These are phyloP conservation scores for Solanum hybrid DNA, from an alignment of 305 asterid species.

Conservation along the genomic window DNA sequence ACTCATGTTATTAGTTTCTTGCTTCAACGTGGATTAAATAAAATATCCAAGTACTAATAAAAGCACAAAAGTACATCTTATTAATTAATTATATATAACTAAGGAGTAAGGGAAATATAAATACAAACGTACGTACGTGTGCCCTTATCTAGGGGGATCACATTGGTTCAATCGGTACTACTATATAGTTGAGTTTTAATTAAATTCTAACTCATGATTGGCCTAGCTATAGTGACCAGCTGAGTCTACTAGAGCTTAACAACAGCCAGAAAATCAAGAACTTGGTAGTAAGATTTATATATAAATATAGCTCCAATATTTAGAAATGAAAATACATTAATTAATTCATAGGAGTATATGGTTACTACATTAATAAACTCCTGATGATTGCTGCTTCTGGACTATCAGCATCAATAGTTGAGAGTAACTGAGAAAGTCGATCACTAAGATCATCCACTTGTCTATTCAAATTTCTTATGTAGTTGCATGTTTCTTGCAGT, in stretches of 20 bases:
- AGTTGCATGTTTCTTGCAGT: constrained; percentile 88
- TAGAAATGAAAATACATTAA: neutral
- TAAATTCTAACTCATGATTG: neutral
- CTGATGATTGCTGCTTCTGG: constrained; percentile 90
- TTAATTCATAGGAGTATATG: neutral
- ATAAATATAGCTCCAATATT: neutral
- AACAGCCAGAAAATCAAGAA: neutral
- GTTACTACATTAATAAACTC: constrained; percentile 38
- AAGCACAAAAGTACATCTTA: neutral
- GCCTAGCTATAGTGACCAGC: constrained; percentile 1
- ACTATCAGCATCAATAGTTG: constrained; percentile 77
- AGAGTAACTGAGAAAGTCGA: constrained; percentile 68
- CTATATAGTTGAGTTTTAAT: neutral
- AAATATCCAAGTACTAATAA: neutral
- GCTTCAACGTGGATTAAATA: neutral
- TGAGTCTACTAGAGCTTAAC: neutral
- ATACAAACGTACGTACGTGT: neutral
- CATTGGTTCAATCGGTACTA: neutral
- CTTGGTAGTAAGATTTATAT: neutral
- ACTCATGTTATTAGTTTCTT: neutral
- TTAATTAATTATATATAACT: neutral
- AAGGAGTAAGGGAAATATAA: neutral
- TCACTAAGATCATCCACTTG: constrained; percentile 87
- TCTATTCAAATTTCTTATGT: constrained; percentile 68
- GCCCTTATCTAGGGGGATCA: neutral